These are phyloP conservation scores for Macrophomina pseudophaseolina DNA, from an alignment of 2,329 filamentous ascomycete species.

Conservation along the genomic window DNA sequence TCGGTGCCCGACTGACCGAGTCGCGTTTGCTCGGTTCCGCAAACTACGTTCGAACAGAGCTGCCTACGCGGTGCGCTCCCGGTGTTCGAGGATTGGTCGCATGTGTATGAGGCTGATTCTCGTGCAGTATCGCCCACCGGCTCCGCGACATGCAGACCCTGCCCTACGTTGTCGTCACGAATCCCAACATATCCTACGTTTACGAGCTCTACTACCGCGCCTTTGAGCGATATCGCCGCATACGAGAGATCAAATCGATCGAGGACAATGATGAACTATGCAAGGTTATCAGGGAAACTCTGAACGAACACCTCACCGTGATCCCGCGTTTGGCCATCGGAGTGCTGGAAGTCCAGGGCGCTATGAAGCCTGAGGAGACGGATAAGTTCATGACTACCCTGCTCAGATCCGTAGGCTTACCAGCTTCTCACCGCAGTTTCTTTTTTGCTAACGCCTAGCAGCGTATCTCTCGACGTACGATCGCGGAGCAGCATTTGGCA, in stretches of 20 bases:
- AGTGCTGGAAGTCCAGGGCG: constrained; percentile 83
- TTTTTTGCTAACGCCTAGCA: constrained; percentile 42
- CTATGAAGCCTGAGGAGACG: constrained; percentile 80
- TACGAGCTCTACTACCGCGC: constrained; percentile 97
- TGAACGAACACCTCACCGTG: constrained; percentile 87
- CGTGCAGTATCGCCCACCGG: constrained; percentile 79
- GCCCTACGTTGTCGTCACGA: constrained; percentile 95
- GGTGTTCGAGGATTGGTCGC: constrained; percentile 1
- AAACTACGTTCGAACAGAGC: constrained; percentile 95
- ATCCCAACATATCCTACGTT: constrained; percentile 88
- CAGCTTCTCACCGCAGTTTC: not conserved
- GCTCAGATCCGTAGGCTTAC: constrained; percentile 70
- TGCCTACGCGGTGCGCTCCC: constrained; percentile 73
- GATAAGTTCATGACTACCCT: constrained; percentile 97
- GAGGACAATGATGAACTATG: constrained; percentile 92
- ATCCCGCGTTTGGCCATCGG: constrained; percentile 96
- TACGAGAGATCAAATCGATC: constrained; percentile 81
- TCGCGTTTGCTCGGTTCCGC: constrained; percentile 87
- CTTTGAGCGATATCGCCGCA: constrained; percentile 87
- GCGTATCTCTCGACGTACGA: constrained; percentile 94
- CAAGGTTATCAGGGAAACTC: constrained; percentile 74
- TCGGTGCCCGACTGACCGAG: constrained; percentile 91
- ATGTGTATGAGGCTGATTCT: constrained; percentile 9
- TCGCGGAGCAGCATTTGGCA: constrained; percentile 95
- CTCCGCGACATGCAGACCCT: constrained; percentile 97